Conservation (phyloP, 495 filamentous ascomycete genomes). For the Aspergillus hancockii region DNA sequence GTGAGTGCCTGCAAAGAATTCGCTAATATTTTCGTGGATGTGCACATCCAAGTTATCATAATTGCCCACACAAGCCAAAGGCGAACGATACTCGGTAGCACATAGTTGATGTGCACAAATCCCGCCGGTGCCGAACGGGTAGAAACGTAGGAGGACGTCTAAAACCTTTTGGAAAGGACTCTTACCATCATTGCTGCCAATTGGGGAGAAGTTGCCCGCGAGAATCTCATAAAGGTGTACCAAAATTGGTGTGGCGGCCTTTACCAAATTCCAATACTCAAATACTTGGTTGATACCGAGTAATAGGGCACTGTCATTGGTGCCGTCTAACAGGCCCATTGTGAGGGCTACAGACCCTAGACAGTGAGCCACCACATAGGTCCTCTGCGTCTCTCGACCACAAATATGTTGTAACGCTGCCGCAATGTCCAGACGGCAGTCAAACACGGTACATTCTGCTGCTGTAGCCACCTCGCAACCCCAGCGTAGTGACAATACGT, state of each 20-base stretch:
- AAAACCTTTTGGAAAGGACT: slow-evolving; percentile 14
- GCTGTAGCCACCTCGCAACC: slow-evolving; percentile 55
- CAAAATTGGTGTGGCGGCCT: slow-evolving; percentile 50
- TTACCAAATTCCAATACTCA: slow-evolving; percentile 57
- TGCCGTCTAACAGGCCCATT: slow-evolving; percentile 64
- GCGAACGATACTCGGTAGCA: slow-evolving; percentile 63
- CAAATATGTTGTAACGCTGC: slow-evolving; percentile 60
- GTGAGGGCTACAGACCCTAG: slow-evolving; percentile 63
- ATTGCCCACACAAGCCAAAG: slow-evolving; percentile 67
- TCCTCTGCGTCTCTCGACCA: slow-evolving; percentile 28
- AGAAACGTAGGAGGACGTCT: slow-evolving; percentile 43
- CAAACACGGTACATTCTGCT: slow-evolving; percentile 57
- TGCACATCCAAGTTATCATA: slow-evolving; percentile 63
- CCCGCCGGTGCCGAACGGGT: slow-evolving; percentile 50
- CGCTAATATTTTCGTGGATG: slow-evolving; percentile 62
- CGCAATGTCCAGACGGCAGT: slow-evolving; percentile 61
- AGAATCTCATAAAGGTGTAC: slow-evolving; percentile 20
- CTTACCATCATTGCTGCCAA: neutral
- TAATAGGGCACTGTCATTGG: slow-evolving; percentile 37
- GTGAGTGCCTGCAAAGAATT: slow-evolving; percentile 63
- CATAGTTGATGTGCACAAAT: slow-evolving; percentile 62
- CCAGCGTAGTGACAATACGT: slow-evolving; percentile 60
- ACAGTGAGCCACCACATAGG: slow-evolving; percentile 67
- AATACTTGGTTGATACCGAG: slow-evolving; percentile 64
- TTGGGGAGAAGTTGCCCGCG: slow-evolving; percentile 18